phyloP scores from a whole-genome alignment of 2,329 filamentous ascomycete genomes.

The Parafenestella ontariensis region DNA sequence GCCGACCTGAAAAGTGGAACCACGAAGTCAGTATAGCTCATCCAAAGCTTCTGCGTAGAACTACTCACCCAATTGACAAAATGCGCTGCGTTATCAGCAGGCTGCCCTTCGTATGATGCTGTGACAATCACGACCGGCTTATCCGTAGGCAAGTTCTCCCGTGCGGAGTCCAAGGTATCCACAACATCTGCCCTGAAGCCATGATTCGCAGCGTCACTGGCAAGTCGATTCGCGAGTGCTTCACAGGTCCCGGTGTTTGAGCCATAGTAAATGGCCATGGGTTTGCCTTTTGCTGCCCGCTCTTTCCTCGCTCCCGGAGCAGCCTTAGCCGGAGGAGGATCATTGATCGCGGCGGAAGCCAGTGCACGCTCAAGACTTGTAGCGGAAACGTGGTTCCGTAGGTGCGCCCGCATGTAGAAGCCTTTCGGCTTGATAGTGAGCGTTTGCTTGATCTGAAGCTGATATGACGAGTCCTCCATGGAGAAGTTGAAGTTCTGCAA shows the following conservation, averaged over 20 bases:
- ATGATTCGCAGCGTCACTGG: slow-evolving; percentile 43
- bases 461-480: slow-evolving; percentile 53
- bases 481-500: slow-evolving; percentile 56
- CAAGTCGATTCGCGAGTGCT: slow-evolving; percentile 49
- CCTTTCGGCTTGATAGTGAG: slow-evolving; percentile 56
- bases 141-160: slow-evolving; percentile 44
- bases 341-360: slow-evolving; percentile 26
- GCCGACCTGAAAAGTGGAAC: background rate
- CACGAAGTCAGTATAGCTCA: background rate
- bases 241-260: slow-evolving; percentile 54
- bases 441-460: slow-evolving; percentile 53
- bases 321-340: slow-evolving; percentile 15
- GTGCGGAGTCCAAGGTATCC: slow-evolving; percentile 44
- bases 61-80: slow-evolving; percentile 50
- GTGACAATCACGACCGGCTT: slow-evolving; percentile 50
- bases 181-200: slow-evolving; percentile 48
- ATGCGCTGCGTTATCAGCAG: slow-evolving; percentile 52
- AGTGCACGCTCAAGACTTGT: slow-evolving; percentile 41
- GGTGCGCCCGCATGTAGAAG: slow-evolving; percentile 49
- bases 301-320: slow-evolving; percentile 16
- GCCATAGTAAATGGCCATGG: slow-evolving; percentile 49
- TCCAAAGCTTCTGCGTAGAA: background rate
- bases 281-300: slow-evolving; percentile 31
- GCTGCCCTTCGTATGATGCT: slow-evolving; percentile 53
- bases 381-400: slow-evolving; percentile 40